Evolutionary conservation across 1,139 yeast genomes (phyloP), one percentile per base, ranked within the genome.

Genomic region (Kodamaea arcana): DNA sequence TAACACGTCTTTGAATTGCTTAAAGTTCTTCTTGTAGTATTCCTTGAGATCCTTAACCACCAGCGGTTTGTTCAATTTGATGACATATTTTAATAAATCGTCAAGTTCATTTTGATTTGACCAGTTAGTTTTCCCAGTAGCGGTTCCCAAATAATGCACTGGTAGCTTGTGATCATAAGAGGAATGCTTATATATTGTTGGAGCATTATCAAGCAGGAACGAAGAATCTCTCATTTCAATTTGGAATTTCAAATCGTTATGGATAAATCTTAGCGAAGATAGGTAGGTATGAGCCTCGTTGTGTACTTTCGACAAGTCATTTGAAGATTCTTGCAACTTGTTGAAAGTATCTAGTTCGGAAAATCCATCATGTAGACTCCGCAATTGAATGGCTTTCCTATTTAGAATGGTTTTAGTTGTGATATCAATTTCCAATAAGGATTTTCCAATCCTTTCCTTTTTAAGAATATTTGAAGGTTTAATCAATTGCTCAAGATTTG

Each of bases 381-480:
- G 54, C 36, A 71, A 72, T 2, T 48, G 31, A 2, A 84, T 33
- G 1, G 59, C 59, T 1, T 50, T 36, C 20, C 90, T 58, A 51
- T 88, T 88, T 4, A 60, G 30, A 14, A 88, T 82, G 51, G 69
- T 59, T 25, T 64, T 70, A 0, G 90, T 78, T 11, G 69, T 53
- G 1, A 81, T 60, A 53, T 88, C 97, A 7, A 86, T 50, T 53
- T 88, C 97, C 7, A 88, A 50, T 14, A 79, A 59, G 3, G 82
- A 68, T 39, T 76, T 63, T 0, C 90, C 83, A 32, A 77, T 71
- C 40, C 94, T 62, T 33, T 24, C 27, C 11, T 22, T 24, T 7
- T 34, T 31, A n/a, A 45, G 45, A 0, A 69, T 57, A 35, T 65
- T 66, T 15, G 54, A 45, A 1, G 32, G 25, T 2, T 35, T 40